Evolutionary conservation across 1,139 yeast species (phyloP).

Genomic region (Scheffersomyces illinoinensis): DNA sequence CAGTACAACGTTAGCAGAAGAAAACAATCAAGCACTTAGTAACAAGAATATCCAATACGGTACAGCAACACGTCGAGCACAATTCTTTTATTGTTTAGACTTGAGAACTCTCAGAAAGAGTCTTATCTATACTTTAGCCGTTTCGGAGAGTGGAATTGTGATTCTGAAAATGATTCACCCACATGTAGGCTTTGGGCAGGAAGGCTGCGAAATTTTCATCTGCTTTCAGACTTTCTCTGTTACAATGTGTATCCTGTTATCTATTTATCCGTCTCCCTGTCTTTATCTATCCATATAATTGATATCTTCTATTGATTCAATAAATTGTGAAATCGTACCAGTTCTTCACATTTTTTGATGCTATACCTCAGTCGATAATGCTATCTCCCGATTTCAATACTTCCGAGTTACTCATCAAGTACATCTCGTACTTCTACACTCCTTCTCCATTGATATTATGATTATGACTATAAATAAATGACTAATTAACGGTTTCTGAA

Average conservation of each 20-base stretch:
- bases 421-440: background rate
- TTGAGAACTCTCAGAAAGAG: background rate
- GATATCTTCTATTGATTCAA: background rate
- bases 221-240: background rate
- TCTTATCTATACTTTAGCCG: background rate
- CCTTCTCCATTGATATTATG: background rate
- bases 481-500: conserved; percentile 4
- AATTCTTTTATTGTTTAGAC: background rate
- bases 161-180: background rate
- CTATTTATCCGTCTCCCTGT: background rate
- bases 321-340: too few relatives aligned
- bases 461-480: background rate
- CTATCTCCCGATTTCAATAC: too few relatives aligned
- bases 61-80: background rate
- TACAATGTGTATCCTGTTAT: background rate
- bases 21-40: background rate
- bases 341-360: too few relatives aligned
- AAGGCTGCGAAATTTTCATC: background rate
- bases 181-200: background rate
- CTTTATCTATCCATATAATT: too few relatives aligned
- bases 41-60: too few relatives aligned
- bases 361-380: too few relatives aligned
- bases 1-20: background rate
- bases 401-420: too few relatives aligned
- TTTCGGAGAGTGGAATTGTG: background rate